Evolutionary conservation across 1,284 basidiomycete genomes (phyloP).

Genomic region (Heterobasidion irregulare): DNA sequence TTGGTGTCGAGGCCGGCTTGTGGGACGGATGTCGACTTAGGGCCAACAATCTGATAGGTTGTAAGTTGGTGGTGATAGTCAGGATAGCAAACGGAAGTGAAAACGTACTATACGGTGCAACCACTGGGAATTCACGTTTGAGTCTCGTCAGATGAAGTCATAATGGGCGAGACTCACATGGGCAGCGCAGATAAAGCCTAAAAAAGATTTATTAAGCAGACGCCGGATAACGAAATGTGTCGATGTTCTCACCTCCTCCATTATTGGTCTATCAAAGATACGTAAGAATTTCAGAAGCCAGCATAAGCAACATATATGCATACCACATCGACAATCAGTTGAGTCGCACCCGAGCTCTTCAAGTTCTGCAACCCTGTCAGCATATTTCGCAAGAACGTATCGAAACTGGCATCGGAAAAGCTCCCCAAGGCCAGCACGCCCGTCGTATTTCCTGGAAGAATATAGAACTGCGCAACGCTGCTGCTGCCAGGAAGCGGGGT

Average conservation of each 20-base stretch:
- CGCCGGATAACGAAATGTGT: neutral
- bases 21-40: constrained; percentile 41
- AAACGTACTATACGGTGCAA: constrained; percentile 50
- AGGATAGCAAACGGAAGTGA: constrained; percentile 18
- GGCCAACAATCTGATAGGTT: constrained; percentile 38
- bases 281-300: neutral
- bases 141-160: neutral
- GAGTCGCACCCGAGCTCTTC: constrained; percentile 39
- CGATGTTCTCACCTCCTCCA: neutral
- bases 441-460: constrained; percentile 44
- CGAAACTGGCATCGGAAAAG: constrained; percentile 39
- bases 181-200: constrained; percentile 50
- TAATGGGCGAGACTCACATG: constrained; percentile 31
- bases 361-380: constrained; percentile 40
- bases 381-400: constrained; percentile 33
- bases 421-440: constrained; percentile 53
- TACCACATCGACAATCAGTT: constrained; percentile 49
- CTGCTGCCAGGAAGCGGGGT: constrained; percentile 34
- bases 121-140: constrained; percentile 29
- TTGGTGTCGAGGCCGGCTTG: constrained; percentile 50
- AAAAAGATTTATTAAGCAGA: neutral
- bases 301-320: constrained; percentile 2
- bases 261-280: neutral
- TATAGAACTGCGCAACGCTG: constrained; percentile 45
- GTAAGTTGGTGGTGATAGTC: neutral